Percentiles rank a stretch among this genome's conserved stretches.
Evolutionary conservation across 2,329 filamentous ascomycete species (phyloP).

Genomic region (Aspergillus bombycis): DNA sequence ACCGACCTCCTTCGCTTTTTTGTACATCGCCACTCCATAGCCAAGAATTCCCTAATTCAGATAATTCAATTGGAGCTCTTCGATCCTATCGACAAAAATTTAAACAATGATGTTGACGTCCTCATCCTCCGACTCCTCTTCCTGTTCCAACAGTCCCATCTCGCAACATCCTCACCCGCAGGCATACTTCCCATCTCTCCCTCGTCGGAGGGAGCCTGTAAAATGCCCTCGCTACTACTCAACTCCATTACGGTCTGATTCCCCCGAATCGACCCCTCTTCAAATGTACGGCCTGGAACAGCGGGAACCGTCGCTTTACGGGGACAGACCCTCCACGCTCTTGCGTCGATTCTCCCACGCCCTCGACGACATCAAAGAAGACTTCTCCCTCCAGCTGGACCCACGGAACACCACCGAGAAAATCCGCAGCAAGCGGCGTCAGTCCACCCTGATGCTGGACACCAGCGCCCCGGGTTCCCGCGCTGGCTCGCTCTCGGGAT

Average conservation of each 20-base stretch:
- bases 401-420: slow-evolving; percentile 26
- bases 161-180: slow-evolving; percentile 31
- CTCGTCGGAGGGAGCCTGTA: slow-evolving; percentile 26
- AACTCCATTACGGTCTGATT: slow-evolving; percentile 33
- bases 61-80: neutral
- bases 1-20: neutral
- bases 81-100: neutral
- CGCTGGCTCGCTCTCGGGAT: slow-evolving; percentile 14
- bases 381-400: slow-evolving; percentile 32
- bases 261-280: slow-evolving; percentile 34
- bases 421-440: slow-evolving; percentile 29
- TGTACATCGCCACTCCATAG: neutral
- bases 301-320: slow-evolving; percentile 35
- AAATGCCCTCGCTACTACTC: slow-evolving; percentile 40
- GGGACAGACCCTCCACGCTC: slow-evolving; percentile 29
- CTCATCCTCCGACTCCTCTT: slow-evolving; percentile 32
- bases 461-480: slow-evolving; percentile 9
- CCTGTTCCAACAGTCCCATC: slow-evolving; percentile 29
- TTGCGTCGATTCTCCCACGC: slow-evolving; percentile 39
- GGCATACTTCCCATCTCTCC: slow-evolving; percentile 28
- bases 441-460: slow-evolving; percentile 30
- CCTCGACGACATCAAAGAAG: slow-evolving; percentile 40
- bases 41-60: neutral
- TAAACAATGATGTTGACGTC: slow-evolving; percentile 29
- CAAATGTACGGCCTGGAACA: slow-evolving; percentile 38